Base-by-base conservation (phyloP, 768 basidiomycete species). In the Phaeotremella skinneri region DNA sequence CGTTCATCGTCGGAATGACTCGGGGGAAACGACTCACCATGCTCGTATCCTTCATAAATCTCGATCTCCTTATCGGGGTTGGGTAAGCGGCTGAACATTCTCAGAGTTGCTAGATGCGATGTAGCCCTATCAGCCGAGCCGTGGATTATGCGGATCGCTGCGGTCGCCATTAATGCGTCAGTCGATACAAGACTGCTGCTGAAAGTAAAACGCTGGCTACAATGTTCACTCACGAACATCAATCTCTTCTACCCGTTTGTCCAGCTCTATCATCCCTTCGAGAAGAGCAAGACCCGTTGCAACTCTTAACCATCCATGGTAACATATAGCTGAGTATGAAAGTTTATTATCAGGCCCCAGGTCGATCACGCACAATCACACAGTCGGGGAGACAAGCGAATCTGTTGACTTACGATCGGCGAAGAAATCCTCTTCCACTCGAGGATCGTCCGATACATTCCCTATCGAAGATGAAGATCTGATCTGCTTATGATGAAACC, bases 41-140 rank as follows among this genome's bases (percentile, higher is more conserved):
- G 79, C 60, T 79, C 78, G 52, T 76, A 79, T 0, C 76, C 78
- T 17, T 78, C 77, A 53, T 75, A 79, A n/a, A 79, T 70, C 55
- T 75, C 62, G 42, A 76, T 58, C 56, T 77, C 72, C 62, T 78
- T 79, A 55, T 78, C 78, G 34, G 61, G 61, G 45, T 70, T 63
- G 16, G 64, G 65, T 34, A 76, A 65, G 14, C 71, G 51, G 26
- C 73, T 71, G 47, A 70, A 75, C 32, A 78, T 66, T 20, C 65
- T 65, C 23, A 76, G 51, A 2, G 77, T 76, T 1, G 68, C 72
- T 5, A 63, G 51, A 59, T 75, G 70, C 0, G 73, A 73, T 4
- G 76, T 78, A 2, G 69, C 74, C 20, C 78, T 73, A 61, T 79
- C 77, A 9, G 68, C 49, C 27, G 67, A 63, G 0, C 79, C 78